A percentile compares a stretch with the other conserved stretches of the same genome.
These are phyloP conservation scores for Carex sylvatica DNA, from an alignment of 202 grass and related monocot genomes.

Conservation along the genomic window DNA sequence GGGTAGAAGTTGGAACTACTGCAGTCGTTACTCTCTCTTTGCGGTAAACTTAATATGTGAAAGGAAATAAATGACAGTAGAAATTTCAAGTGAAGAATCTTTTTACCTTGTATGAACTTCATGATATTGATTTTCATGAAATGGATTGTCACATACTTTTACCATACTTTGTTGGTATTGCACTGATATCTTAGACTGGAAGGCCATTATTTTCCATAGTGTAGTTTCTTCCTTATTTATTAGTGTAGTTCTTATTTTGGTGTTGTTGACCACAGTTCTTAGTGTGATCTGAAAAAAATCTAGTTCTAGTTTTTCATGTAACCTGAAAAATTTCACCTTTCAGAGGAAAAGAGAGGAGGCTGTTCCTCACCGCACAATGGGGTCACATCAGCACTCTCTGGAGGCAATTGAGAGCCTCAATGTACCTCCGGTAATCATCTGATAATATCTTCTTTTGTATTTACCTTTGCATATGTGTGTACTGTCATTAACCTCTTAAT, in stretches of 20 bases:
- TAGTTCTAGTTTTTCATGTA: background rate
- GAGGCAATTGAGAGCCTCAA: conserved; percentile 73
- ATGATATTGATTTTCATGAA: background rate
- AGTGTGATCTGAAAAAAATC: background rate
- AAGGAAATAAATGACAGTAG: background rate
- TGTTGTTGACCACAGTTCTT: background rate
- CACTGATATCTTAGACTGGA: conserved; percentile 5
- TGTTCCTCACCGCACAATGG: conserved; percentile 70
- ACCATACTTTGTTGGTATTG: background rate
- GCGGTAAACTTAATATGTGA: background rate
- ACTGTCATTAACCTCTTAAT: conserved; percentile 29
- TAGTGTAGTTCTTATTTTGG: background rate
- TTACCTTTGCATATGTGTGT: background rate
- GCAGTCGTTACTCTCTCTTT: background rate
- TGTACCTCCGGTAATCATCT: conserved; percentile 50
- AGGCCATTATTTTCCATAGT: background rate
- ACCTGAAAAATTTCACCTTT: conserved; percentile 28
- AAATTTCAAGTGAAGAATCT: background rate
- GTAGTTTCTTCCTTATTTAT: background rate
- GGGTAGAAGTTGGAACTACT: background rate
- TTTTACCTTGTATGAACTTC: background rate
- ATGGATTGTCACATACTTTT: background rate
- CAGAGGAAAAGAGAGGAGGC: conserved; percentile 58
- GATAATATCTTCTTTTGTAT: conserved; percentile 11
- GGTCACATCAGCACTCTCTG: conserved; percentile 63